Base-by-base conservation (phyloP, 805 yeast genomes). In the Metschnikowia kunwiensis region DNA sequence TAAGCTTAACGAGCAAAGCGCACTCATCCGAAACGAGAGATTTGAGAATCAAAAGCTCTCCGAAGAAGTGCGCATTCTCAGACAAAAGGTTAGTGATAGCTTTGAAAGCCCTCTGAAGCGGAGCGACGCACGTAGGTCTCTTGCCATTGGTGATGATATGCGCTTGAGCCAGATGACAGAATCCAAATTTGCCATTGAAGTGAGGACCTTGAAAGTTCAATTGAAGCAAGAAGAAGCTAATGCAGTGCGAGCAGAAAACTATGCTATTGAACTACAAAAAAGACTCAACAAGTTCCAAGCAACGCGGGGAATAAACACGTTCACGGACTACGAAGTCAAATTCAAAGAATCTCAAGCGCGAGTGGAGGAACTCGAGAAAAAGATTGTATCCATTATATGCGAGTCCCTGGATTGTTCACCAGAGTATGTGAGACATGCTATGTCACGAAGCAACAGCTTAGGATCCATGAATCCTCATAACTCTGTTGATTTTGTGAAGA, bases 41-140 rank as follows among this genome's bases (percentile, higher is more conserved):
- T 64, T 68, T 23, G 73, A 67, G 43, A 66, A 65, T 35, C 65
- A 49, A 55, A 72, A 59, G 40, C 54, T 81, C 28, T 61, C 67
- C 16, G 78, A 82, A 29, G 86, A 82, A 41, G 51, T 81, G 34
- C 69, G 72, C 21, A 61, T 82, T 47, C 57, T 84, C 10, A 82
- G 80, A 46, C 74, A 80, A 2, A 34, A 42, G 46, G 50, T 43
- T 44, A 38, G 40, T 13, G 50, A 36, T 22, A 38, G 20, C 21
- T 45, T 47, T 12, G 47, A 49, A 20, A 47, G 50, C 22, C 51
- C 50, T 5, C 44, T 45, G 45, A 45, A 47, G 24, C 30, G 52
- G 15, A 38, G 47, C 28, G 46, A 43, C 16, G 47, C 50, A 10
- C 37, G 67, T 37, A 49, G 65, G 22, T 63, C 69, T 1, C 33